Evolutionary conservation across 2,329 filamentous ascomycete genomes (phyloP).

Genomic region (Sarocladium strictum): DNA sequence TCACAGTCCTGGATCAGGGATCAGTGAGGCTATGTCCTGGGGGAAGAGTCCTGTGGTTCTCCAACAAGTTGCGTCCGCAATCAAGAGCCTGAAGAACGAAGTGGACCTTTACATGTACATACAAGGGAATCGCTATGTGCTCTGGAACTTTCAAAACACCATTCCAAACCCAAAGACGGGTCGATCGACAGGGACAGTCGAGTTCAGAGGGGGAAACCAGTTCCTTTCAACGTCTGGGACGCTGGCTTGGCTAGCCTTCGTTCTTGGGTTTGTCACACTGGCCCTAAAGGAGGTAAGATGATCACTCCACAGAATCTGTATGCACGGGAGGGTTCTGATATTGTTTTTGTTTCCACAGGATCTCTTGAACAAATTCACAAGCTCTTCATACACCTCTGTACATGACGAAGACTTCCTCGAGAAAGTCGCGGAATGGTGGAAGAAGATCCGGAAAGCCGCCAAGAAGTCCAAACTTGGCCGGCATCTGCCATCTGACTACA

Average conservation of each 20-base stretch:
- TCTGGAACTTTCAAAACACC: slow-evolving; percentile 36
- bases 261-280: slow-evolving; percentile 31
- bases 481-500: slow-evolving; percentile 27
- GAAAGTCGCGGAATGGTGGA: slow-evolving; percentile 28
- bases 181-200: slow-evolving; percentile 30
- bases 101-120: slow-evolving; percentile 29
- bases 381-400: slow-evolving; percentile 21
- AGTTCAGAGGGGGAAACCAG: slow-evolving; percentile 34
- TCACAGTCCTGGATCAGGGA: slow-evolving; percentile 23
- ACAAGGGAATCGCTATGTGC: slow-evolving; percentile 32
- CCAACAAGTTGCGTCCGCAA: slow-evolving; percentile 23
- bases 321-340: too few relatives aligned
- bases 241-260: slow-evolving; percentile 32
- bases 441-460: slow-evolving; percentile 25
- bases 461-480: slow-evolving; percentile 28
- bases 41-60: slow-evolving; percentile 22
- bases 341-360: slow-evolving; percentile 18
- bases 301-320: too few relatives aligned
- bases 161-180: slow-evolving; percentile 30
- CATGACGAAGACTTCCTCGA: slow-evolving; percentile 23
- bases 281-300: slow-evolving; percentile 29
- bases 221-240: slow-evolving; percentile 31
- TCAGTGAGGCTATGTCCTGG: slow-evolving; percentile 21
- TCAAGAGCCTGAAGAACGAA: slow-evolving; percentile 20
- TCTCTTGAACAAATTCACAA: slow-evolving; percentile 22